These are phyloP conservation scores for Salix brachista DNA, from an alignment of 345 rosid species.

Conservation along the genomic window DNA sequence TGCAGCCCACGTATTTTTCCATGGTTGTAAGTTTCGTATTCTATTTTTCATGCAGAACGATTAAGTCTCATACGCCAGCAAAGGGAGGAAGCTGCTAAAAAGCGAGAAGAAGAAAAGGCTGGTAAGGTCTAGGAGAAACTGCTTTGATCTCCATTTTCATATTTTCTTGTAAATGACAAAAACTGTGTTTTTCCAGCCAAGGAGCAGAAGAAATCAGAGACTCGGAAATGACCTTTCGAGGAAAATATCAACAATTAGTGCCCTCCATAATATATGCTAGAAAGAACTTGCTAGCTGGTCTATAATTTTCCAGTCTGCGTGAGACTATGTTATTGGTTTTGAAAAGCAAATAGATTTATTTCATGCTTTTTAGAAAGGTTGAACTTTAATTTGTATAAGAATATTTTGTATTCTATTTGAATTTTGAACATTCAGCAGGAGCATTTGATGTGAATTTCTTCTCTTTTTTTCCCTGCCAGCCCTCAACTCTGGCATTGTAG, in stretches of 20 bases:
- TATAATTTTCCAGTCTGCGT: constrained; percentile 1
- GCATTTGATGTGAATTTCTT: not conserved
- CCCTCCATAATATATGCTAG: not conserved
- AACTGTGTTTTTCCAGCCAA: constrained; percentile 38
- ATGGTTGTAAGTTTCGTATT: not conserved
- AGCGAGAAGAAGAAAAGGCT: constrained; percentile 68
- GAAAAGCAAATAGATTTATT: constrained; percentile 11
- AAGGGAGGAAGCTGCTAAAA: constrained; percentile 70
- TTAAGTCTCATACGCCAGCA: constrained; percentile 79
- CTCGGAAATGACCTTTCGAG: constrained; percentile 44
- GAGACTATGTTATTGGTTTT: not conserved
- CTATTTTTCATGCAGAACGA: constrained; percentile 50
- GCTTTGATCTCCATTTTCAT: not conserved
- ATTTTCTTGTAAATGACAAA: not conserved
- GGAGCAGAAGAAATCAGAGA: constrained; percentile 58
- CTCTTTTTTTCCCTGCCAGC: not conserved
- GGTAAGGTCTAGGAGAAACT: constrained; percentile 30
- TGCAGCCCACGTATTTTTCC: not conserved
- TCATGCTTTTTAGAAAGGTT: not conserved
- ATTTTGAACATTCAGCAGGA: not conserved
- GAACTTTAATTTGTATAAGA: not conserved
- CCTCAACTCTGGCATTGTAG: not conserved
- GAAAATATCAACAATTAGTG: not conserved
- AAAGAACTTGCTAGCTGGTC: constrained; percentile 3
- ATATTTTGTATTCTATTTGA: not conserved